These are phyloP conservation scores for Epithele typhae DNA, from an alignment of 768 basidiomycete genomes.

Conservation along the genomic window DNA sequence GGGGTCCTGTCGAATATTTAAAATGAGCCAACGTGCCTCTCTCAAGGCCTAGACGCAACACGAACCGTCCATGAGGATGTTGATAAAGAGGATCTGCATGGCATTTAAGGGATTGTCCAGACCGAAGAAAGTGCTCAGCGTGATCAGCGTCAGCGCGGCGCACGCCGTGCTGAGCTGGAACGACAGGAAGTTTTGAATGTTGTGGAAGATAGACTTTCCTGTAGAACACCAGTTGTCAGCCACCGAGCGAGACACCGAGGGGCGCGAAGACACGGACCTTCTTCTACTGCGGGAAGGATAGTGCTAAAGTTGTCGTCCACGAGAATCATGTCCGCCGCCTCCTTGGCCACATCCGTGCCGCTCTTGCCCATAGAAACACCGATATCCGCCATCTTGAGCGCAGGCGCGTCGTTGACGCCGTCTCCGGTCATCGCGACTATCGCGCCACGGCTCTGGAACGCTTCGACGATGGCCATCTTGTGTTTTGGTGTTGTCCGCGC, in stretches of 20 bases:
- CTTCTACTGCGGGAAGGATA: constrained; percentile 90
- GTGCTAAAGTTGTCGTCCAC: constrained; percentile 98
- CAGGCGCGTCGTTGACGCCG: constrained; percentile 96
- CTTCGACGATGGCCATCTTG: constrained; percentile 96
- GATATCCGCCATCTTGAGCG: constrained; percentile 96
- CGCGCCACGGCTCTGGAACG: constrained; percentile 83
- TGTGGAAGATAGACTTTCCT: constrained; percentile 98
- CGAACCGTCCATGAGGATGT: constrained; percentile 96
- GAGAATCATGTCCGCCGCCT: constrained; percentile 94
- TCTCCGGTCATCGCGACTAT: constrained; percentile 98
- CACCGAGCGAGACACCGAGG: background rate
- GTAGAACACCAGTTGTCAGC: background rate
- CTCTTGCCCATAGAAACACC: constrained; percentile 97
- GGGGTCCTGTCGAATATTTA: constrained; percentile 58
- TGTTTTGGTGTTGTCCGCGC: constrained; percentile 95
- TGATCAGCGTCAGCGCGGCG: constrained; percentile 92
- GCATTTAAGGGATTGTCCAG: constrained; percentile 92
- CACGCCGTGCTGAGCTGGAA: constrained; percentile 99
- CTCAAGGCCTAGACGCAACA: constrained; percentile 1
- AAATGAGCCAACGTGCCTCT: background rate
- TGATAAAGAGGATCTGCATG: constrained; percentile 99
- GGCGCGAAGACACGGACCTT: constrained; percentile 54
- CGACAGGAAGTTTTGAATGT: constrained; percentile 95
- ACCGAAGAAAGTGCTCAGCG: constrained; percentile 85
- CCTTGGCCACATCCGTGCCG: constrained; percentile 98